Evolutionary conservation across 768 basidiomycete species (phyloP).

Genomic region (Phaeotremella skinneri): DNA sequence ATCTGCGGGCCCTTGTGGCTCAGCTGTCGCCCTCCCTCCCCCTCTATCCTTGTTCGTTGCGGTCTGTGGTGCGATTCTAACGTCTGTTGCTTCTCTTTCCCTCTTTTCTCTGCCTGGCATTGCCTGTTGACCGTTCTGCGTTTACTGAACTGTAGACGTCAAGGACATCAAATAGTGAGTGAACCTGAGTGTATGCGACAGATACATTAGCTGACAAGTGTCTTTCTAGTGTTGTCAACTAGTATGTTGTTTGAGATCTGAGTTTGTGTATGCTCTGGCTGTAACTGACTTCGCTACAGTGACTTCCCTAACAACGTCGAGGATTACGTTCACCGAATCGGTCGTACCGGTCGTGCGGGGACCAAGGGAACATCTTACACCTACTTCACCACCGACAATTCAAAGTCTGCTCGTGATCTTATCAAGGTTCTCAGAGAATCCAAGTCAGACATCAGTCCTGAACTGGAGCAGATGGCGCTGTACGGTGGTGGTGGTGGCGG

Average conservation of each 20-base stretch:
- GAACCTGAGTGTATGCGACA: not conserved
- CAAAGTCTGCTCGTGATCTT: constrained; percentile 89
- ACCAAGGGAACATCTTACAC: constrained; percentile 89
- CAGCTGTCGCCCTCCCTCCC: not conserved
- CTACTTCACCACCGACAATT: constrained; percentile 95
- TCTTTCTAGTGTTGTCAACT: constrained; percentile 60
- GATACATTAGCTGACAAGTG: constrained; percentile 1
- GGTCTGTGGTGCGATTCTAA: constrained; percentile 5
- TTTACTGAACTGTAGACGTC: constrained; percentile 65
- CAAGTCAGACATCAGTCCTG: constrained; percentile 78
- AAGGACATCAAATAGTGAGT: constrained; percentile 86
- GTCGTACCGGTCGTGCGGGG: constrained; percentile 76
- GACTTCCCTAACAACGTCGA: constrained; percentile 98
- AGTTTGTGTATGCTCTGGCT: constrained; percentile 3
- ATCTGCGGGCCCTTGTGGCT: not conserved
- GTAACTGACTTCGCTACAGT: constrained; percentile 54
- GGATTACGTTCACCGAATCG: constrained; percentile 97
- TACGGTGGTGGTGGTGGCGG: constrained; percentile 73
- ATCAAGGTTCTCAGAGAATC: constrained; percentile 81
- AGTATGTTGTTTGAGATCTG: constrained; percentile 21
- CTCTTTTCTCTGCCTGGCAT: not conserved
- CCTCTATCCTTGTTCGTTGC: constrained; percentile 1
- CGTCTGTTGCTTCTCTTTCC: constrained; percentile 8
- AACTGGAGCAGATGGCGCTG: constrained; percentile 88
- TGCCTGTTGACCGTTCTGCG: not conserved